Base-by-base conservation (phyloP, 192 early-diverging fungal species). In the Kappamyces sp. region DNA sequence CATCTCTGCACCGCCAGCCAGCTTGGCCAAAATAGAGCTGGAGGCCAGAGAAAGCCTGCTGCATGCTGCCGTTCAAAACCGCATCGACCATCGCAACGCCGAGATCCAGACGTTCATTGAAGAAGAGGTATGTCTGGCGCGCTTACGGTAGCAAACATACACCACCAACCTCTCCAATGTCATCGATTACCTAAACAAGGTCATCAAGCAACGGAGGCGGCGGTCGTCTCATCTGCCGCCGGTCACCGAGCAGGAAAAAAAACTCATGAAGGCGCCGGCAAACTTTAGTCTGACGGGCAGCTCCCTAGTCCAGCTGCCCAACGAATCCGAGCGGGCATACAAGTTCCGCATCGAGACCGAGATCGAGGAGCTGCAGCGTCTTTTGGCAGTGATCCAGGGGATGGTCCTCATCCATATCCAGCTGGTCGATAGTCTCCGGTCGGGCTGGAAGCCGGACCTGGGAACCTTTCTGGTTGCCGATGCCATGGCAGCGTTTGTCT, bases 321-420 rank as follows among this genome's bases (percentile, higher is more conserved):
- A 40, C n/a, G 57, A 59, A 40, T 38, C 57, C 12, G 57, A 59
- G 13, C n/a, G 33, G 12, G 57, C 57, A n/a, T 59, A 59, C 57
- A 59, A 59, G 31, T 59, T 59, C 33, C 33, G 57, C 9, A 13
- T 59, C 7, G 57, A 59, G 15, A 59, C 57, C 35, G 57, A 59
- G 32, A 59, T 59, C 49, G 57, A 59, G 49, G 57, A 59, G 46
- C 38, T 59, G 7, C 10, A 13, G 32, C 38, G 13, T 33, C 12
- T 59, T 34, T 44, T 40, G 9, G n/a, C 12, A 47, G 57, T 59
- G n/a, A 43, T 59, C 2, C 57, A 59, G 23, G 38, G 57, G 46
- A 59, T 59, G 57, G 57, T 59, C 8, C 32, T 31, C n/a, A 57
- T 57, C n/a, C 55, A 57, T 15, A 35, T 6, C 5, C 41, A 57